A percentile compares a stretch with the other conserved stretches of the same genome.
Evolutionary conservation across 345 rosid genomes (phyloP).

Genomic region (Eucalyptus sp.): DNA sequence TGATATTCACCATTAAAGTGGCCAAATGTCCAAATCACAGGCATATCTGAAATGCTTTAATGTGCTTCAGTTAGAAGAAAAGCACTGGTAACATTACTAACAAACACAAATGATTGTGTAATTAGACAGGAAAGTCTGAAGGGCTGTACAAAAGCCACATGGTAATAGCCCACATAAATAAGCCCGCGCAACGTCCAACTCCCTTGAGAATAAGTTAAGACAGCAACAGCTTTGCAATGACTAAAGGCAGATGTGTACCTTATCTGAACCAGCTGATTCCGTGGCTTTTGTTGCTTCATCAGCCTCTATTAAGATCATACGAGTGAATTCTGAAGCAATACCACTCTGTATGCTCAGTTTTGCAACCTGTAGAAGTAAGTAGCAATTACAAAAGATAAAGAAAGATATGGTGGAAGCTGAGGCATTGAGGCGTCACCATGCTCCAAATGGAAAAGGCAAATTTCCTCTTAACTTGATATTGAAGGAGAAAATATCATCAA

Average conservation of each 20-base stretch:
- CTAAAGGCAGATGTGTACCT: slow-evolving; percentile 15
- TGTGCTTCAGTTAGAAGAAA: background rate
- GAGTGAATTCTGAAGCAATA: slow-evolving; percentile 60
- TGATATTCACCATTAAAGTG: background rate
- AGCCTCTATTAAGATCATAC: slow-evolving; percentile 44
- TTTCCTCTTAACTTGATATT: background rate
- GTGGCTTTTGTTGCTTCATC: slow-evolving; percentile 18
- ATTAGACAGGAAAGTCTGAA: background rate
- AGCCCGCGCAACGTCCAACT: background rate
- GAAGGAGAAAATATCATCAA: background rate
- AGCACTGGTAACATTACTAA: background rate
- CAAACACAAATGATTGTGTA: background rate
- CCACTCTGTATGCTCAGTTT: slow-evolving; percentile 53
- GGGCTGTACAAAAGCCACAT: background rate
- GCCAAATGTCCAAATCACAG: background rate
- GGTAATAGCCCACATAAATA: background rate
- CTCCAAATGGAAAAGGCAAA: background rate
- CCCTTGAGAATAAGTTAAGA: background rate
- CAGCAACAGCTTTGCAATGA: background rate
- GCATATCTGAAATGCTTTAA: background rate
- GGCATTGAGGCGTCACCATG: background rate
- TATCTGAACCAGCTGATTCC: slow-evolving; percentile 12
- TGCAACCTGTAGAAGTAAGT: slow-evolving; percentile 30
- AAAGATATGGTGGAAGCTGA: background rate
- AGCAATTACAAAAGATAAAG: background rate